Conservation (phyloP, 345 rosid species). For the Brassica nigra region DNA sequence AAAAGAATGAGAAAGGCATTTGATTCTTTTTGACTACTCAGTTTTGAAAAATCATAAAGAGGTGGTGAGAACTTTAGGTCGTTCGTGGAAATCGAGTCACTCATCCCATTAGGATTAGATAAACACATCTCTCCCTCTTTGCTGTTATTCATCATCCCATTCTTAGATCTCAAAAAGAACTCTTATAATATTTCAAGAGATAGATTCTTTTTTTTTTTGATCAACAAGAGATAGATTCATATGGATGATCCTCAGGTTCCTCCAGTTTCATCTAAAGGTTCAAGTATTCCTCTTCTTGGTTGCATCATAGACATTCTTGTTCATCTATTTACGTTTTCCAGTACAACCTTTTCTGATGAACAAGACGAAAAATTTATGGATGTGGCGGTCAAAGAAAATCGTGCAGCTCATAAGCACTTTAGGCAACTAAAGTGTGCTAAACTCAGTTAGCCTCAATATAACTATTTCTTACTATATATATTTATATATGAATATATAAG, state of each 20-base stretch:
- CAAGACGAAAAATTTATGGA: slow-evolving; percentile 17
- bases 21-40: slow-evolving; percentile 12
- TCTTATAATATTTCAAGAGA: background rate
- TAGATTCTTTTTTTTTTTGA: background rate
- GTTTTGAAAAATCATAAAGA: slow-evolving; percentile 2
- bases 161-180: background rate
- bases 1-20: slow-evolving; percentile 7
- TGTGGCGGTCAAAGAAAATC: slow-evolving; percentile 28
- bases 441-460: slow-evolving; percentile 21
- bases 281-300: slow-evolving; percentile 35
- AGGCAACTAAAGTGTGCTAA: slow-evolving; percentile 30
- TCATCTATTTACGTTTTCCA: slow-evolving; percentile 7
- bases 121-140: background rate
- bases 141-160: background rate
- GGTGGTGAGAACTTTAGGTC: slow-evolving; percentile 7
- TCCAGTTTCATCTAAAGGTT: background rate
- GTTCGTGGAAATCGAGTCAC: slow-evolving; percentile 27
- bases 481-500: background rate
- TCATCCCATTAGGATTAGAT: slow-evolving; percentile 4
- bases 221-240: background rate
- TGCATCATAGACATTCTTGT: slow-evolving; percentile 35
- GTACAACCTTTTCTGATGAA: background rate
- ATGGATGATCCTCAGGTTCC: slow-evolving; percentile 32
- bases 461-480: slow-evolving; percentile 9
- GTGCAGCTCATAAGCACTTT: slow-evolving; percentile 36